These are phyloP conservation scores for Candida xyloterini DNA, from an alignment of 805 yeast species.

Conservation along the genomic window DNA sequence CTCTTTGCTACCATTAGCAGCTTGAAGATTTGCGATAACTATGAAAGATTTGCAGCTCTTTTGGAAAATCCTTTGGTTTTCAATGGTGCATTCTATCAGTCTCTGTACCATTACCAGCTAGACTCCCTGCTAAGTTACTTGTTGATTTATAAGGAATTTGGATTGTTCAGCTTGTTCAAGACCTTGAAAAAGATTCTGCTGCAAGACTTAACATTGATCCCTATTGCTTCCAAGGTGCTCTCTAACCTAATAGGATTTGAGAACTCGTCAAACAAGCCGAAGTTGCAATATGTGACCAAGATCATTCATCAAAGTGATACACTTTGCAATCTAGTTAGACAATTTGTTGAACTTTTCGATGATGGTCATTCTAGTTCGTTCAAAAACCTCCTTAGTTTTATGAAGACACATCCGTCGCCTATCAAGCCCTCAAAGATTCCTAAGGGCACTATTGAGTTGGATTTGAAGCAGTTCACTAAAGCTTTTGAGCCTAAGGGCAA, in stretches of 20 bases:
- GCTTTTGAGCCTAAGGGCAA: conserved; percentile 11
- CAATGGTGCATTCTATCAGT: conserved; percentile 7
- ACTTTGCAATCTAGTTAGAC: conserved; percentile 30
- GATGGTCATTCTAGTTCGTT: conserved; percentile 31
- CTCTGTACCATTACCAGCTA: conserved; percentile 17
- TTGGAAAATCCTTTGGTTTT: conserved; percentile 10
- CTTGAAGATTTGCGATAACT: conserved; percentile 22
- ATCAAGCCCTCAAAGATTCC: conserved; percentile 33
- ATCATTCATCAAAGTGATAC: conserved; percentile 26
- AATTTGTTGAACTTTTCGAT: conserved; percentile 33
- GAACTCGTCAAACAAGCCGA: conserved; percentile 9
- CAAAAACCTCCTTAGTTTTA: conserved; percentile 24
- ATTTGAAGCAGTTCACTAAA: conserved; percentile 18
- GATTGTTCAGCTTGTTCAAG: conserved; percentile 40
- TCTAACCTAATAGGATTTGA: conserved; percentile 21
- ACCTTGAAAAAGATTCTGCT: conserved; percentile 32
- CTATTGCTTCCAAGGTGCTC: conserved; percentile 23
- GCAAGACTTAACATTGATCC: conserved; percentile 33
- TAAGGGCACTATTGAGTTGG: conserved; percentile 27
- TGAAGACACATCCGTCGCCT: conserved; percentile 33
- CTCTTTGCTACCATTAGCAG: conserved; percentile 23
- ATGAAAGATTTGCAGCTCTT: conserved; percentile 10
- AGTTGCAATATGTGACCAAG: conserved; percentile 15
- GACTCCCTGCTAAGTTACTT: conserved; percentile 21
- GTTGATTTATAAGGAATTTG: conserved; percentile 34